Conservation (phyloP, 2,329 filamentous ascomycete species). For the Arachnomyces sp. region DNA sequence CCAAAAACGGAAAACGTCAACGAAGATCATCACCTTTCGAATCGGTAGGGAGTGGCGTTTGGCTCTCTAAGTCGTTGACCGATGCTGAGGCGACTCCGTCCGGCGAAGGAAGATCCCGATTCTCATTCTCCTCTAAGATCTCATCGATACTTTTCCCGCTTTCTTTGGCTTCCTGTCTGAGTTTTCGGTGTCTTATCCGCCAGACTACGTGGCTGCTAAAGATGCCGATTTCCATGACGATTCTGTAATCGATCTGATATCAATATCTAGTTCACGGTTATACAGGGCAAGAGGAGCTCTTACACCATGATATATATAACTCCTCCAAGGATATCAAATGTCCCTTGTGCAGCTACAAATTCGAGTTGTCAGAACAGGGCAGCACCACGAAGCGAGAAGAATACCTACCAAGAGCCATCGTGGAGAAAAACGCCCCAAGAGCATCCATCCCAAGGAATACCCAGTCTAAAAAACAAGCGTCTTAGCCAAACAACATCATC, state of each 20-base stretch:
- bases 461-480: constrained; percentile 35
- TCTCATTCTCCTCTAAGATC: constrained; percentile 23
- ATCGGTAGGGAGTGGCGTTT: background rate
- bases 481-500: background rate
- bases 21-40: too few species aligned
- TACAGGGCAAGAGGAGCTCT: constrained; percentile 16
- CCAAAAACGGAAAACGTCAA: too few species aligned
- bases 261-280: background rate
- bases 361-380: too few species aligned
- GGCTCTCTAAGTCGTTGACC: constrained; percentile 3
- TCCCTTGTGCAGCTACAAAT: constrained; percentile 50
- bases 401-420: constrained; percentile 51
- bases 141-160: constrained; percentile 51
- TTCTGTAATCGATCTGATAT: constrained; percentile 28
- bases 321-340: constrained; percentile 55
- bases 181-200: constrained; percentile 47
- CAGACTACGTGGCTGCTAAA: constrained; percentile 54
- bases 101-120: background rate
- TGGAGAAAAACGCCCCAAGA: constrained; percentile 55
- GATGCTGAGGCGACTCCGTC: background rate
- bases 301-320: constrained; percentile 55
- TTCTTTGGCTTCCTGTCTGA: constrained; percentile 46
- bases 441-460: constrained; percentile 56
- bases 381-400: background rate
- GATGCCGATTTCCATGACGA: constrained; percentile 53